Percentiles rank a stretch among this genome's conserved stretches.
Evolutionary conservation across 805 yeast genomes (phyloP).

Genomic region (Scheffersomyces amazonensis): DNA sequence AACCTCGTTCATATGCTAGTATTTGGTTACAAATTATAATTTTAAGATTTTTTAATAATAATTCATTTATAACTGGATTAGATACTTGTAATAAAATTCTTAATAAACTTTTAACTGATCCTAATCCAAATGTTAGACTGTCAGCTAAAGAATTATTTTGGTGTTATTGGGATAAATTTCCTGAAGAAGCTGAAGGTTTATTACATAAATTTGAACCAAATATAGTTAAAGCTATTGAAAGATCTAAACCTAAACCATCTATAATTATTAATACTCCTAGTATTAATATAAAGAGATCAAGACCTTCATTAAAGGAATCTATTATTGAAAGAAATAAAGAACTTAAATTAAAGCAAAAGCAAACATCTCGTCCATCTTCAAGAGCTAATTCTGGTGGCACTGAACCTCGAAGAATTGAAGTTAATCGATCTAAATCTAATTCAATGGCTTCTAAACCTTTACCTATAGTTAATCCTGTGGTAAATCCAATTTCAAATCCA

Average conservation of each 20-base stretch:
- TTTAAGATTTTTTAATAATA: constrained; percentile 45
- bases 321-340: constrained; percentile 44
- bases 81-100: constrained; percentile 52
- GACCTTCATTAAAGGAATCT: constrained; percentile 49
- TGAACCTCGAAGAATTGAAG: not conserved
- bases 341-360: constrained; percentile 19
- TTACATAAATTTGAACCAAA: constrained; percentile 39
- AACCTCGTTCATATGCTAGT: constrained; percentile 68
- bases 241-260: constrained; percentile 37
- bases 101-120: constrained; percentile 66
- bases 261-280: constrained; percentile 1
- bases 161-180: constrained; percentile 58
- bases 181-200: constrained; percentile 45
- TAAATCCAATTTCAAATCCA: not conserved
- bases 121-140: constrained; percentile 78
- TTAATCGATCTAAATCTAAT: too few relatives aligned
- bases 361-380: constrained; percentile 19
- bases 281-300: constrained; percentile 15
- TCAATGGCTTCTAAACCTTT: too few relatives aligned
- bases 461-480: too few relatives aligned
- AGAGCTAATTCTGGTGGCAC: constrained; percentile 6
- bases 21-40: constrained; percentile 67
- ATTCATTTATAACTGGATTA: constrained; percentile 18
- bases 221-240: constrained; percentile 59
- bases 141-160: constrained; percentile 72